Conservation (phyloP, 1,284 basidiomycete species). For the Golubevia sp. region DNA sequence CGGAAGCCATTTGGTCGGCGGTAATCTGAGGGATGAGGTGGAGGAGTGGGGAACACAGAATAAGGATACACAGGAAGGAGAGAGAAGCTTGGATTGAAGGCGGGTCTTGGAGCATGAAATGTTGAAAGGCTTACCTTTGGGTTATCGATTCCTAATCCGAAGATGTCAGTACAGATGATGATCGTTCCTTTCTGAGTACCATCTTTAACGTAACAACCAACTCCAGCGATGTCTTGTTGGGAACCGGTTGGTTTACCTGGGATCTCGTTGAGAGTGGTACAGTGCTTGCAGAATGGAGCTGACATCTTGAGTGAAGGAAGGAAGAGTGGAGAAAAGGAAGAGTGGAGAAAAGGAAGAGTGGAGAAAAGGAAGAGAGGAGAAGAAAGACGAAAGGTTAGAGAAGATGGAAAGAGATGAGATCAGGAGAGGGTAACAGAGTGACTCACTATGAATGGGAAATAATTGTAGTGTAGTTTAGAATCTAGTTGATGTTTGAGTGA, state of each 20-base stretch:
- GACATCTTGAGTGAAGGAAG: neutral
- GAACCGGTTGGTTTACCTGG: constrained; percentile 11
- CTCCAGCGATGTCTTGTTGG: constrained; percentile 9
- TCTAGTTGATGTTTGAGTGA: too few relatives aligned
- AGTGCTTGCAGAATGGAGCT: constrained; percentile 5
- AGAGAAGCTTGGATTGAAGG: constrained; percentile 6
- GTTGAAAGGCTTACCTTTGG: neutral
- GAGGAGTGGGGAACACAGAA: too few relatives aligned
- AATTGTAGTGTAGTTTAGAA: too few relatives aligned
- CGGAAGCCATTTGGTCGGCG: constrained; percentile 10
- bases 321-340: neutral
- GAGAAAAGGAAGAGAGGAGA: neutral
- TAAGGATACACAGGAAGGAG: too few relatives aligned
- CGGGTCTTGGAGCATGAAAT: neutral
- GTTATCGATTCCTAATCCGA: constrained; percentile 5
- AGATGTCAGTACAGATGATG: constrained; percentile 18
- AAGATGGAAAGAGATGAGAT: neutral
- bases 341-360: neutral
- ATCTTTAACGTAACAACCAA: constrained; percentile 10
- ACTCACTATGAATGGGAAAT: too few relatives aligned
- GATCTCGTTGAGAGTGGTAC: constrained; percentile 9
- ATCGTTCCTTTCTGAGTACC: constrained; percentile 9
- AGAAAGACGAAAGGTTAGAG: neutral
- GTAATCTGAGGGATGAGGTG: constrained; percentile 5
- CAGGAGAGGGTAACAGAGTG: neutral